Evolutionary conservation across 2,329 filamentous ascomycete species (phyloP), one percentile per base, ranked within the genome.

Genomic region (Coniochaeta sp.): DNA sequence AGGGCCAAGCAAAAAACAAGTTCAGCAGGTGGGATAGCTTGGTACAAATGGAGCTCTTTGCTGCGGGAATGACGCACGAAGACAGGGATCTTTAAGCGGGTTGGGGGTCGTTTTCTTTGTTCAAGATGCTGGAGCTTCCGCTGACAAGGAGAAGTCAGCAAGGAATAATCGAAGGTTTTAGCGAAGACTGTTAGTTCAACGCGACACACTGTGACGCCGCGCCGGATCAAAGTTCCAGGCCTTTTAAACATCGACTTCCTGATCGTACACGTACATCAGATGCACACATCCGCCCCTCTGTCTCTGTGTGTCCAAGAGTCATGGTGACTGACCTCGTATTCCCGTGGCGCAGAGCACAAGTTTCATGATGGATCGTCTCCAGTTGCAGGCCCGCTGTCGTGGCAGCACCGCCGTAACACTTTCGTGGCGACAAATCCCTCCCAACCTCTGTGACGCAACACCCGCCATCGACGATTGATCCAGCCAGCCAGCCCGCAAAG

Each of bases 61-160:
- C 38, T 42, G 38, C 38, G 38, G 45, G 45, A 48, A 48, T 48
- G 45, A 48, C 45, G 45, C 45, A 48, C 26, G 14, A 30, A 8
- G 28, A 48, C 45, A 48, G 45, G 45, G 45, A 18, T 48, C 18
- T 5, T 42, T 22, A 18, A 22, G 33, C 18, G 18, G 33, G 12
- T 16, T 22, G 12, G 6, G 16, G 12, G 18, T 38, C 18, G 33
- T 38, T 38, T n/a, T 38, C 18, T 38, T 38, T 42, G 38, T 42
- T 3, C 9, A n/a, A n/a, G n/a, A n/a, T n/a, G n/a, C n/a, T n/a
- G n/a, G n/a, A n/a, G n/a, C n/a, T n/a, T n/a, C n/a, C n/a, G n/a
- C n/a, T n/a, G n/a, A n/a, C n/a, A n/a, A n/a, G n/a, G n/a, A n/a
- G n/a, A 26, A 42, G 10, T 26, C 38, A 13, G 38, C 38, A 42